Percentiles rank a stretch among this genome's conserved stretches.
Evolutionary conservation across 1,284 basidiomycete species (phyloP).

Genomic region (Inonotus obliquus): DNA sequence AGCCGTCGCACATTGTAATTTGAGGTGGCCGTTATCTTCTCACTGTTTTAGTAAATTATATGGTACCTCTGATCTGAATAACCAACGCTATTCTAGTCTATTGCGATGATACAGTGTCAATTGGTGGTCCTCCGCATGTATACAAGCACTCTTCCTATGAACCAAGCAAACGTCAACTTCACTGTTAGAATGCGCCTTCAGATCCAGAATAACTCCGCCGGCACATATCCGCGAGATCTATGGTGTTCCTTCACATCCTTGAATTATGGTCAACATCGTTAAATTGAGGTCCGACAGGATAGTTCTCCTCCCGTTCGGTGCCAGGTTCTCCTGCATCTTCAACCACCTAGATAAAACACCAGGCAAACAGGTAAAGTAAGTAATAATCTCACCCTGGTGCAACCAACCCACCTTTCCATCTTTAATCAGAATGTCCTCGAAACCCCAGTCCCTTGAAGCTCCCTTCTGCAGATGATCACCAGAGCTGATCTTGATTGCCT

Average conservation of each 20-base stretch:
- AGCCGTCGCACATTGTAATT: conserved; percentile 36
- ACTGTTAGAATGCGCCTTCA: no score
- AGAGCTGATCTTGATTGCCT: conserved; percentile 43
- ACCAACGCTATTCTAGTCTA: no score
- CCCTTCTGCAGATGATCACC: conserved; percentile 59
- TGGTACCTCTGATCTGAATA: no score
- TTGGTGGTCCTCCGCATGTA: no score
- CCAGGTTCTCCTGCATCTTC: conserved; percentile 58
- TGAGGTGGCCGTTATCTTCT: conserved; percentile 32
- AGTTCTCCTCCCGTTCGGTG: conserved; percentile 53
- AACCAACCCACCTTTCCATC: conserved; percentile 38
- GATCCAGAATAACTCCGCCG: no score
- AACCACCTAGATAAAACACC: conserved; percentile 42
- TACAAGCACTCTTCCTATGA: no score
- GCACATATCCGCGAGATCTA: no score
- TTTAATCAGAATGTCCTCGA: conserved; percentile 60
- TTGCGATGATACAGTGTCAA: no score
- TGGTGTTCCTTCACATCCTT: conserved; percentile 31
- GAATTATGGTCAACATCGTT: conserved; percentile 23
- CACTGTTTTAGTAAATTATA: no score
- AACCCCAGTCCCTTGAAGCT: conserved; percentile 72
- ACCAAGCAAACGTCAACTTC: no score
- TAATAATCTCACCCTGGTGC: background rate
- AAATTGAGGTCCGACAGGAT: conserved; percentile 50
- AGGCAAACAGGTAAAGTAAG: background rate